Evolutionary conservation across 1,284 basidiomycete species (phyloP).

Genomic region (Ceratobasidium sp.): DNA sequence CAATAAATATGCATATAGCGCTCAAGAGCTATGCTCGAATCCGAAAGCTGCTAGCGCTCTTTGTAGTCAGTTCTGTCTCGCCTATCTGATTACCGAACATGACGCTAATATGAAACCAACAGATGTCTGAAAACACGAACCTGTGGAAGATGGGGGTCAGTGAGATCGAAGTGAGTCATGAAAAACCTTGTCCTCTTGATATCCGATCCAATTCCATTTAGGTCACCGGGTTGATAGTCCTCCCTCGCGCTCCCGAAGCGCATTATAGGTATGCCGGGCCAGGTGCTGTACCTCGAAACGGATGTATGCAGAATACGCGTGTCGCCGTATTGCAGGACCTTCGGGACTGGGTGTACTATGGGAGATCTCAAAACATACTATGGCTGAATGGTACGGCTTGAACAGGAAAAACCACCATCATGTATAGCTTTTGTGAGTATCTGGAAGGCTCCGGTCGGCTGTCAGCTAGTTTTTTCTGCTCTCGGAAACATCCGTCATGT

Average conservation of each 20-base stretch:
- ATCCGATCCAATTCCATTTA: too few species aligned
- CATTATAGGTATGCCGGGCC: neutral
- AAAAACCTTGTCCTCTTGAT: too few species aligned
- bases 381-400: slow-evolving; percentile 16
- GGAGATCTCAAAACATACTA: neutral
- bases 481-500: neutral
- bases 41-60: neutral
- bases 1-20: neutral
- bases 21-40: neutral
- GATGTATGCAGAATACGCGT: slow-evolving; percentile 3
- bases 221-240: too few species aligned
- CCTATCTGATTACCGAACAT: too few species aligned
- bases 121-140: neutral
- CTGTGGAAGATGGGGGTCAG: neutral
- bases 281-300: neutral
- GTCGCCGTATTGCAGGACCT: neutral
- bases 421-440: neutral
- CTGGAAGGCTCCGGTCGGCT: neutral
- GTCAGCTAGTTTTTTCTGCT: slow-evolving; percentile 24
- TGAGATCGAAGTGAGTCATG: neutral
- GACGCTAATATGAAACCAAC: neutral
- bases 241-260: too few species aligned
- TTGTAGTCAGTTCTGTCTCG: neutral
- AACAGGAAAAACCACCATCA: slow-evolving; percentile 8
- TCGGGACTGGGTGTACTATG: neutral